phyloP scores from a whole-genome alignment of 805 yeast species.

The Wickerhamiella cacticola region DNA sequence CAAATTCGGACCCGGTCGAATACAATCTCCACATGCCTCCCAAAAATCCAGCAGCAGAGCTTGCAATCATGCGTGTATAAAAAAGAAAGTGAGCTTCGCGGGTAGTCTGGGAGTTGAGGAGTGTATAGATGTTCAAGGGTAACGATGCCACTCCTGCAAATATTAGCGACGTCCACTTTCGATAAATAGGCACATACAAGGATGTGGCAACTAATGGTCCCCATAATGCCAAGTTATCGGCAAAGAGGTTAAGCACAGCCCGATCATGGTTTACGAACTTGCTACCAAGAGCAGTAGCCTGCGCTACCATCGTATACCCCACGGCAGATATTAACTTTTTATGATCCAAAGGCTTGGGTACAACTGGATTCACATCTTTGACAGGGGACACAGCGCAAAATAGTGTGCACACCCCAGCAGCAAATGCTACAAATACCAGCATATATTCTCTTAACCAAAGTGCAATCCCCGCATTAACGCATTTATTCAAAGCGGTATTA shows the following conservation, averaged over 20 bases:
- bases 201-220: conserved; percentile 4
- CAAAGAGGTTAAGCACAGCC: not conserved
- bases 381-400: not conserved
- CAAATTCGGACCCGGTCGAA: not conserved
- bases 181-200: not conserved
- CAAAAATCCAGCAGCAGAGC: not conserved
- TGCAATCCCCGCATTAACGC: not conserved
- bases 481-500: not conserved
- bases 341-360: not conserved
- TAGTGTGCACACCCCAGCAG: conserved; percentile 1
- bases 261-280: not conserved
- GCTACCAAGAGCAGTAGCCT: not conserved
- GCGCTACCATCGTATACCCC: not conserved
- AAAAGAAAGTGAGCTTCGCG: not conserved
- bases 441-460: not conserved
- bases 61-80: not conserved
- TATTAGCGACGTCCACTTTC: not conserved
- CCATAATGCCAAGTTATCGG: not conserved
- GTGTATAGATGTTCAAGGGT: not conserved
- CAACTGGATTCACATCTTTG: not conserved
- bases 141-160: not conserved
- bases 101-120: not conserved
- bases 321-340: not conserved
- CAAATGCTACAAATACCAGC: not conserved
- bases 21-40: conserved; percentile 3